Evolutionary conservation across 208 protist species (phyloP), one percentile per base, ranked within the genome.

Genomic region (Leptomonas seymouri): DNA sequence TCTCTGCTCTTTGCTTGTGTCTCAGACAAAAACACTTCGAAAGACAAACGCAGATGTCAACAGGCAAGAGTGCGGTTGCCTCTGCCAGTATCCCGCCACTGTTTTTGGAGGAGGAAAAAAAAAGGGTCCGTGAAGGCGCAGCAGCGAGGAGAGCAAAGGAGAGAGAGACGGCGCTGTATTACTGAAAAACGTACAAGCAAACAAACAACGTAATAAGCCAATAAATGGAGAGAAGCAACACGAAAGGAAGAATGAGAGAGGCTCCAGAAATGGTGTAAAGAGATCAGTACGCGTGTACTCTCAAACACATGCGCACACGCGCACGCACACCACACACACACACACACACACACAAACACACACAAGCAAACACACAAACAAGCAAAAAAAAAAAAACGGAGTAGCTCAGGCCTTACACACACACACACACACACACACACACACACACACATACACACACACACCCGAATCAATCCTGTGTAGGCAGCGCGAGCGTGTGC

Each of bases 401-500:
- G n/a, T n/a, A n/a, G n/a, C n/a, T n/a, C n/a, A n/a, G n/a, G n/a
- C n/a, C n/a, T n/a, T n/a, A n/a, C n/a, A n/a, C n/a, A n/a, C n/a
- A n/a, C n/a, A n/a, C n/a, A n/a, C n/a, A n/a, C n/a, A n/a, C n/a
- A n/a, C n/a, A n/a, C n/a, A n/a, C n/a, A n/a, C n/a, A n/a, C n/a
- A n/a, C n/a, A n/a, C n/a, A n/a, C n/a, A n/a, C n/a, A n/a, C n/a
- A n/a, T n/a, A 56, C 48, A 67, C 34, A 73, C 55, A 71, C 56
- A 39, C 23, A 48, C 23, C 44, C 39, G 39, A 14, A 44, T 4
- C 23, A 62, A 11, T 45, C 23, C 54, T 45, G 54, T 34, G 54
- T 34, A 59, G 54, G 54, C 54, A 45, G 54, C 45, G 34, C 31
- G 34, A 36, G 54, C 54, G 54, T 59, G 54, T 59, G 54, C 34